phyloP scores from a whole-genome alignment of 2,329 filamentous ascomycete genomes.

The Annulohypoxylon truncatum region DNA sequence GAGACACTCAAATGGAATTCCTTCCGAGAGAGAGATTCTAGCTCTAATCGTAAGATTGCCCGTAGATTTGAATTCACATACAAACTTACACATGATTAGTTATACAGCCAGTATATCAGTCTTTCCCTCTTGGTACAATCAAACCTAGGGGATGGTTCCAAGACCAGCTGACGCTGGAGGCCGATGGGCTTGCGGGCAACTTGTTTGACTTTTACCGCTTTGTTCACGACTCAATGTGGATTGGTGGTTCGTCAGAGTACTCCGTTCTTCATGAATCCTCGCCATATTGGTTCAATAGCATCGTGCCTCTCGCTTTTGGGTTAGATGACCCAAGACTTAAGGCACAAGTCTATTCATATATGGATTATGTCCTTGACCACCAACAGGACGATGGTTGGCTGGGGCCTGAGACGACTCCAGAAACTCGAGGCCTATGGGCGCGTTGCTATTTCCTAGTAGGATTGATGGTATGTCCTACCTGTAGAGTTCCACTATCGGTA shows the following conservation, averaged over 20 bases:
- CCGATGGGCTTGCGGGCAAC: constrained; percentile 47
- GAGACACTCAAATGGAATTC: neutral
- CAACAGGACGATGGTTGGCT: constrained; percentile 68
- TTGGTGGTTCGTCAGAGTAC: constrained; percentile 64
- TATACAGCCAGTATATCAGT: constrained; percentile 46
- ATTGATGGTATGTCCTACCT: constrained; percentile 51
- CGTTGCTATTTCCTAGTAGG: constrained; percentile 63
- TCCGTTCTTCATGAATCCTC: constrained; percentile 64
- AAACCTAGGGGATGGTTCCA: constrained; percentile 48
- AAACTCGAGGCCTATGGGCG: constrained; percentile 64
- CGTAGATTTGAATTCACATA: neutral
- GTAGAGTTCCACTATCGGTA: neutral
- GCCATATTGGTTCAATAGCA: constrained; percentile 69
- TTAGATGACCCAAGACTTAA: constrained; percentile 62
- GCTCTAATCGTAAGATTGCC: constrained; percentile 23
- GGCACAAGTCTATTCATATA: constrained; percentile 58
- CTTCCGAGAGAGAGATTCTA: constrained; percentile 14
- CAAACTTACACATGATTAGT: constrained; percentile 38
- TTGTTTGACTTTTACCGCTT: constrained; percentile 66
- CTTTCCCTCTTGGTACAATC: constrained; percentile 46
- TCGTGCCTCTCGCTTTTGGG: constrained; percentile 66
- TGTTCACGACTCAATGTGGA: constrained; percentile 63
- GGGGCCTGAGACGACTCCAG: constrained; percentile 60
- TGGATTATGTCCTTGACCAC: constrained; percentile 60
- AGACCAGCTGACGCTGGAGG: constrained; percentile 44